phyloP scores from a whole-genome alignment of 495 filamentous ascomycete species.

The Penicilliopsis zonata region DNA sequence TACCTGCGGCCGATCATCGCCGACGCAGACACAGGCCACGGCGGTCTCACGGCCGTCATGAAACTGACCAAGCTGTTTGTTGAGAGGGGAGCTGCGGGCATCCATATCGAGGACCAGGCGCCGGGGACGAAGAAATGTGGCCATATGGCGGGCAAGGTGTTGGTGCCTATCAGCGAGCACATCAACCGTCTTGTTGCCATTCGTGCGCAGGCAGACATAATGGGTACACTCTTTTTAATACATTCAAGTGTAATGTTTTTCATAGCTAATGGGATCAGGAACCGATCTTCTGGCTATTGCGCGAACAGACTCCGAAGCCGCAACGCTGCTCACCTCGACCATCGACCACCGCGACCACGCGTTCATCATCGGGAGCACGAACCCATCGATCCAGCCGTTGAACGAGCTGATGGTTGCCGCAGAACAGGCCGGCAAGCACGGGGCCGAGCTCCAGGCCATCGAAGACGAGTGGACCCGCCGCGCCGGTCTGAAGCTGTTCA shows the following conservation, averaged over 20 bases:
- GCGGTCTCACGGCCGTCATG: slow-evolving; percentile 94
- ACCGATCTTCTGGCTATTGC: slow-evolving; percentile 81
- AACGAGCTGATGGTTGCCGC: slow-evolving; percentile 85
- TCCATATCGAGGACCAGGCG: slow-evolving; percentile 98
- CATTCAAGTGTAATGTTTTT: slow-evolving; percentile 1
- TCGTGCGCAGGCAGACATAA: slow-evolving; percentile 95
- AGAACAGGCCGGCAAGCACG: slow-evolving; percentile 70
- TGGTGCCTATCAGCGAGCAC: slow-evolving; percentile 95
- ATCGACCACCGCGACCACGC: slow-evolving; percentile 90
- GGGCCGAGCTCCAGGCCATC: slow-evolving; percentile 74
- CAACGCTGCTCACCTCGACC: slow-evolving; percentile 91
- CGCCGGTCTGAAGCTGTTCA: slow-evolving; percentile 84
- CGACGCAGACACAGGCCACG: slow-evolving; percentile 95
- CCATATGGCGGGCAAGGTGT: slow-evolving; percentile 98
- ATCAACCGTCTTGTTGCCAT: slow-evolving; percentile 97
- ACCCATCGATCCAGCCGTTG: slow-evolving; percentile 70
- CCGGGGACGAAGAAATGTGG: slow-evolving; percentile 99
- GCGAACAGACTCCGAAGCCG: slow-evolving; percentile 93
- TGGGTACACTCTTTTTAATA: slow-evolving; percentile 47
- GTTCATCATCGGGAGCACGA: slow-evolving; percentile 87
- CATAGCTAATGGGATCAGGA: slow-evolving; percentile 27
- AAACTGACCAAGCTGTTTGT: slow-evolving; percentile 97
- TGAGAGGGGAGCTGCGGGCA: slow-evolving; percentile 92
- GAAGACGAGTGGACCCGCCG: slow-evolving; percentile 78
- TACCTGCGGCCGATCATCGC: slow-evolving; percentile 94